These are phyloP conservation scores for Verticillium zaregamsianum DNA, from an alignment of 2,329 filamentous ascomycete genomes.

Conservation along the genomic window DNA sequence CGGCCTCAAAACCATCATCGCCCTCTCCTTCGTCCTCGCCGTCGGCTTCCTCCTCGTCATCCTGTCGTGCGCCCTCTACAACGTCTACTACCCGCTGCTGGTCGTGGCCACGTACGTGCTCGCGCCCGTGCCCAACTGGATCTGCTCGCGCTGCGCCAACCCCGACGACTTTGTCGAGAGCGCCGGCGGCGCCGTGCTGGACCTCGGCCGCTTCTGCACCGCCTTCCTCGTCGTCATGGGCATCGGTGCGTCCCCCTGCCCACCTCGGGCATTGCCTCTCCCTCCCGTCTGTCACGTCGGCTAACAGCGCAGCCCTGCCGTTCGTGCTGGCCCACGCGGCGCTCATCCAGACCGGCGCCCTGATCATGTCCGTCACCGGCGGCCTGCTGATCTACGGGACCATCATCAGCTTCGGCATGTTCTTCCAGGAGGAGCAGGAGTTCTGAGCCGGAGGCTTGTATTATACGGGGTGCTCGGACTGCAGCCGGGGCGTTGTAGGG, in stretches of 20 bases:
- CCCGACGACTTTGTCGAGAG: slow-evolving; percentile 94
- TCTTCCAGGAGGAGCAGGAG: slow-evolving; percentile 96
- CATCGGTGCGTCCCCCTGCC: slow-evolving; percentile 86
- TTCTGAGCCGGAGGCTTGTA: slow-evolving; percentile 55
- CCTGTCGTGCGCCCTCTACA: slow-evolving; percentile 91
- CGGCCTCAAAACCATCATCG: slow-evolving; percentile 98
- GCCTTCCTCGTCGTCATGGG: slow-evolving; percentile 97
- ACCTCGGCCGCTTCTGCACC: slow-evolving; percentile 90
- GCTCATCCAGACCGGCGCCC: slow-evolving; percentile 77
- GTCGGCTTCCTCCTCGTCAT: slow-evolving; percentile 99
- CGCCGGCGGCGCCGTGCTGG: slow-evolving; percentile 77
- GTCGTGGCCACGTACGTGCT: slow-evolving; percentile 95
- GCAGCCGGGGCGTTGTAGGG: no score
- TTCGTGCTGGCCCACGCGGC: slow-evolving; percentile 82
- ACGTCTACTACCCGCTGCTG: slow-evolving; percentile 90
- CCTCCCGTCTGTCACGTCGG: no score
- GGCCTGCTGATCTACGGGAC: slow-evolving; percentile 95
- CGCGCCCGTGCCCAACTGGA: slow-evolving; percentile 94
- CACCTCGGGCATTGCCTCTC: no score
- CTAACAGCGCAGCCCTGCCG: slow-evolving; percentile 64
- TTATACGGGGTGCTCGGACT: no score
- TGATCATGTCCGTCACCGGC: slow-evolving; percentile 92
- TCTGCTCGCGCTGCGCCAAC: slow-evolving; percentile 82
- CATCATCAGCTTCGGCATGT: slow-evolving; percentile 96
- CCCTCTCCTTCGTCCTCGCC: slow-evolving; percentile 96